Evolutionary conservation across 2,329 filamentous ascomycete species (phyloP).

Genomic region (Stachybotrys elegans): DNA sequence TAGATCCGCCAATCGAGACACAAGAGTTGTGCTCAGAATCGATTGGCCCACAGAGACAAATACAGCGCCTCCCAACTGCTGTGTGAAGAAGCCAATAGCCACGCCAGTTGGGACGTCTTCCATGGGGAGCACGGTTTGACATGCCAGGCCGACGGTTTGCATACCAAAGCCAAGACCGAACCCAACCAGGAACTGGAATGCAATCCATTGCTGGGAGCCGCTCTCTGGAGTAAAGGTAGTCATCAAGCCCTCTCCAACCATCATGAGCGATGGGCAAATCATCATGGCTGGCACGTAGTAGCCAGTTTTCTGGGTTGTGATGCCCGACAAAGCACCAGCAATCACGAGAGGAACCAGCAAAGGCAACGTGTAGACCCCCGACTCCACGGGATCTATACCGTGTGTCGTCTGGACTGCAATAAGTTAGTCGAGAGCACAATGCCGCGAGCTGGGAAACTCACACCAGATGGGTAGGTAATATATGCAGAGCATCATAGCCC

Average conservation of each 20-base stretch:
- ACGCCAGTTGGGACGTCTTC: slow-evolving; percentile 51
- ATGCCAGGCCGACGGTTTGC: slow-evolving; percentile 51
- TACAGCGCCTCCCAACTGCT: slow-evolving; percentile 54
- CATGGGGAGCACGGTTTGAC: slow-evolving; percentile 47
- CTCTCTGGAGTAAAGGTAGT: slow-evolving; percentile 47
- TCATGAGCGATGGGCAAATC: slow-evolving; percentile 41
- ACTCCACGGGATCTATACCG: slow-evolving; percentile 45
- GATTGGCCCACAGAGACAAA: slow-evolving; percentile 54
- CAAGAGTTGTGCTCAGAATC: slow-evolving; percentile 43
- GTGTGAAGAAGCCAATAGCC: slow-evolving; percentile 51
- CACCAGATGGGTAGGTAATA: slow-evolving; percentile 53
- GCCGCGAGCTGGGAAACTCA: slow-evolving; percentile 29
- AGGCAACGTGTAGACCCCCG: slow-evolving; percentile 53
- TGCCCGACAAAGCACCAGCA: slow-evolving; percentile 43
- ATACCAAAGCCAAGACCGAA: slow-evolving; percentile 55
- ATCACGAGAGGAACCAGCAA: slow-evolving; percentile 51
- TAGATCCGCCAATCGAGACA: slow-evolving; percentile 29
- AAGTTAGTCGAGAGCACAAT: not conserved
- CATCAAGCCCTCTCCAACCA: slow-evolving; percentile 51
- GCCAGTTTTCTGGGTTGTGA: slow-evolving; percentile 45
- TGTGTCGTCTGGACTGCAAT: slow-evolving; percentile 50
- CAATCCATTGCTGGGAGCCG: slow-evolving; percentile 50
- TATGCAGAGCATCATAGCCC: slow-evolving; percentile 48
- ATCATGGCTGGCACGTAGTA: slow-evolving; percentile 58
- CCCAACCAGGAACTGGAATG: slow-evolving; percentile 53